Percentiles rank a stretch among this genome's conserved stretches.
These are phyloP conservation scores for Laburnicola sp. DNA, from an alignment of 2,329 filamentous ascomycete genomes.

Conservation along the genomic window DNA sequence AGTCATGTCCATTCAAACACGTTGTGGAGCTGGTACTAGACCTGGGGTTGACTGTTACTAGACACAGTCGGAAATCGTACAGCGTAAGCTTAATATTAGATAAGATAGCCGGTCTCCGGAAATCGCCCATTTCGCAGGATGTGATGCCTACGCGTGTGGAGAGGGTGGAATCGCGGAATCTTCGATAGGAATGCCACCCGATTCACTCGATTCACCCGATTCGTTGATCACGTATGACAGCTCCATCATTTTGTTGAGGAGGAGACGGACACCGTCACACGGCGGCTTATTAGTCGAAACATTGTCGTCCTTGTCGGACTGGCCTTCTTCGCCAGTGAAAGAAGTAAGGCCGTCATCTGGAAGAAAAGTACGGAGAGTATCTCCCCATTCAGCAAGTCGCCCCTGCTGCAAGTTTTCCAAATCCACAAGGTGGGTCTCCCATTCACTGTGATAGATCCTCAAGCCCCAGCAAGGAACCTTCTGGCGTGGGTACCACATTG, in stretches of 20 bases:
- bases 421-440: conserved; percentile 31
- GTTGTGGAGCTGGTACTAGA: too few relatives aligned
- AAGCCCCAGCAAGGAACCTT: conserved; percentile 35
- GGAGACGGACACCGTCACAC: conserved; percentile 25
- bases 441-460: conserved; percentile 34
- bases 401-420: conserved; percentile 32
- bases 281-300: conserved; percentile 6
- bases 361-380: conserved; percentile 30
- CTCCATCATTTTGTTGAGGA: conserved; percentile 30
- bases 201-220: too few relatives aligned
- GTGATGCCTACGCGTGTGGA: too few relatives aligned
- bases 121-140: too few relatives aligned
- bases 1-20: too few relatives aligned
- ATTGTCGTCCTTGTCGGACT: conserved; percentile 9
- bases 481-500: conserved; percentile 34
- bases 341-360: conserved; percentile 31
- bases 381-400: conserved; percentile 23
- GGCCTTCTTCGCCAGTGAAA: neutral
- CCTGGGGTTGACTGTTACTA: too few relatives aligned
- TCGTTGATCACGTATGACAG: conserved; percentile 30
- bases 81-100: too few relatives aligned
- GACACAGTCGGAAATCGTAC: too few relatives aligned
- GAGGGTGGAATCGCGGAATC: neutral
- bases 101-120: too few relatives aligned
- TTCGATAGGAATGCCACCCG: neutral